Evolutionary conservation across 352 stramenopile genomes (phyloP), one percentile per base, ranked within the genome.

Genomic region (Thalassiosira oceanica): DNA sequence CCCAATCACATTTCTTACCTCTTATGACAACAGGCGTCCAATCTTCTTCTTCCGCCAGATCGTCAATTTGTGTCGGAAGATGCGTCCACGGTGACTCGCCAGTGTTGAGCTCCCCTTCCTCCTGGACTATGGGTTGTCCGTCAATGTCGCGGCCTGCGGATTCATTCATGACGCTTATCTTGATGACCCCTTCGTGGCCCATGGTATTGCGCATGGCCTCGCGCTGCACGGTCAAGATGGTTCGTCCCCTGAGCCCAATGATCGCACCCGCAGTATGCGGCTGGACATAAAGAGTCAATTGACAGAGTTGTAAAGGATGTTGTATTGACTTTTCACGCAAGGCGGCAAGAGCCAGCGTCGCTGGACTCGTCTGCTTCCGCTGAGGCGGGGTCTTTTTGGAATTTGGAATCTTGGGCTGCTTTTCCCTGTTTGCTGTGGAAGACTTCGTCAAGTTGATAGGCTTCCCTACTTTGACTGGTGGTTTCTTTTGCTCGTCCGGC

Each of bases 211-310:
- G 49, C 43, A 56, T 73, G 2, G 83, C 83, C 27, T 83, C 60
- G 39, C 73, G 61, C 68, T 91, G 83, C 23, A 91, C 63, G n/a
- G 52, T 69, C 1, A 83, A 58, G 45, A 91, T 83, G 0, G 70
- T 87, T 28, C 41, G 39, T 53, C 83, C 83, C 23, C 70, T 41
- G 20, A 74, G 51, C 28, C 83, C 83, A 61, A 91, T 89, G 8
- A 91, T 53, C 13, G 81, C 72, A 5, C 83, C 83, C 0, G 89
- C 72, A n/a, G 56, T 57, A 18, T 49, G 31, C 1, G 83, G 77
- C n/a, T 80, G 78, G 36, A 91, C 83, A 61, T 91, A 91, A 11
- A 83, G 49, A 1, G 83, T 83, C 0, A 88, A 33, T 33, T 63
- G 57, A 15, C 60, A 62, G 50, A 62, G 50, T 49, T 80, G 70